phyloP scores from a whole-genome alignment of 2,329 filamentous ascomycete species.

The Sarocladium brachiariae region DNA sequence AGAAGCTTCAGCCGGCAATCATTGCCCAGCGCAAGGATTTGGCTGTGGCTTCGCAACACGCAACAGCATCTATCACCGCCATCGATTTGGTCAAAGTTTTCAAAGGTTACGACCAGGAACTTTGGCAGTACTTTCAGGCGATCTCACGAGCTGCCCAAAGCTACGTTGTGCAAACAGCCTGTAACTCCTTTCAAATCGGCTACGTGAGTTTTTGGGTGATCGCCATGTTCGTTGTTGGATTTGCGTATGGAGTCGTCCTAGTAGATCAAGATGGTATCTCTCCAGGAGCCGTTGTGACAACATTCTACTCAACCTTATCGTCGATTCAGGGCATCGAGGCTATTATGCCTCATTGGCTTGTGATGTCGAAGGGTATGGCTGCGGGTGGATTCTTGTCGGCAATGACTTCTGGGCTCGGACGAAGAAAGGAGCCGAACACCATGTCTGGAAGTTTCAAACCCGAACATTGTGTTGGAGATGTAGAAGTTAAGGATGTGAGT shows the following conservation, averaged over 20 bases:
- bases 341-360: slow-evolving; percentile 68
- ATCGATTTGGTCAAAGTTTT: slow-evolving; percentile 86
- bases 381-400: slow-evolving; percentile 58
- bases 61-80: slow-evolving; percentile 60
- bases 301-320: slow-evolving; percentile 76
- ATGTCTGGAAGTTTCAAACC: slow-evolving; percentile 22
- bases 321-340: slow-evolving; percentile 69
- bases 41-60: slow-evolving; percentile 62
- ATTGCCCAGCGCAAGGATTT: slow-evolving; percentile 61
- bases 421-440: background rate
- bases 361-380: slow-evolving; percentile 71
- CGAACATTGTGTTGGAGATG: slow-evolving; percentile 51
- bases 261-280: slow-evolving; percentile 49
- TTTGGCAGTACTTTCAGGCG: slow-evolving; percentile 53
- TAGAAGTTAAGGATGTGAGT: slow-evolving; percentile 60
- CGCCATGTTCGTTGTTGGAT: slow-evolving; percentile 77
- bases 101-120: slow-evolving; percentile 67
- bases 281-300: slow-evolving; percentile 67
- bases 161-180: slow-evolving; percentile 62
- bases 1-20: slow-evolving; percentile 58
- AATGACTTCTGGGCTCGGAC: slow-evolving; percentile 25
- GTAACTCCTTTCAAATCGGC: slow-evolving; percentile 65
- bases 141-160: slow-evolving; percentile 52
- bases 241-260: slow-evolving; percentile 76
- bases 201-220: slow-evolving; percentile 69